Percentiles rank a stretch among this genome's conserved stretches.
Evolutionary conservation across 805 yeast genomes (phyloP).

Genomic region (Sporopachydermia lactativora): DNA sequence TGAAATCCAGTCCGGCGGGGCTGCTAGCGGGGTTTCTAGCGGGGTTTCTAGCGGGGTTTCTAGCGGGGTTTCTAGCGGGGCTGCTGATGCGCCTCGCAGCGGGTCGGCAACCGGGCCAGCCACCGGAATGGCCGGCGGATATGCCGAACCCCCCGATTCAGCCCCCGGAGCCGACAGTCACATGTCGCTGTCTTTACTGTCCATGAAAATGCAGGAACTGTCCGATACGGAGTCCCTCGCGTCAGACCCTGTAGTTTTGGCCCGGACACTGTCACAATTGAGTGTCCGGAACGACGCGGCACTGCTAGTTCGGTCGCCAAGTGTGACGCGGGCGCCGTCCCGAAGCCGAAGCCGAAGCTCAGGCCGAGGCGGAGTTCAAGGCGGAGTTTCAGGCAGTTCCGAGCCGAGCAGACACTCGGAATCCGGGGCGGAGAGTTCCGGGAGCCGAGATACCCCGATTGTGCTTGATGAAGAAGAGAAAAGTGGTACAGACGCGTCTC

Average conservation of each 20-base stretch:
- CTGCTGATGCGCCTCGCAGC: no score
- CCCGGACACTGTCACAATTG: constrained; percentile 50
- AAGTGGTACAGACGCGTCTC: not conserved
- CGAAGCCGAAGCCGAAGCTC: no score
- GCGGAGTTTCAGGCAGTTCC: not conserved
- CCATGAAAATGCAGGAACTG: constrained; percentile 60
- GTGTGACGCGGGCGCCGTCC: not conserved
- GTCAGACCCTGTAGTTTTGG: constrained; percentile 71
- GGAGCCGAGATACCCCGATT: not conserved
- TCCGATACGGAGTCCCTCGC: constrained; percentile 46
- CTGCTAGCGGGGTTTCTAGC: no score
- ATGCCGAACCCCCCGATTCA: no score
- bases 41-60: no score
- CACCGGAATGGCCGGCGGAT: no score
- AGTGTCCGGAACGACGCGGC: not conserved
- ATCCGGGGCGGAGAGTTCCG: not conserved
- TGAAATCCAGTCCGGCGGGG: not conserved
- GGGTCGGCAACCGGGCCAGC: no score
- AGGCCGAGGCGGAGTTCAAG: no score
- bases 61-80: no score
- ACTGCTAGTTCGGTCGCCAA: not conserved
- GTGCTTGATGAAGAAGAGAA: not conserved
- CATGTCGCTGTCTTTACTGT: constrained; percentile 58
- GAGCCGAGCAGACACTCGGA: not conserved
- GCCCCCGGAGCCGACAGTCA: not conserved